Base-by-base conservation (phyloP, 352 stramenopile genomes). In the Phytophthora cajani region DNA sequence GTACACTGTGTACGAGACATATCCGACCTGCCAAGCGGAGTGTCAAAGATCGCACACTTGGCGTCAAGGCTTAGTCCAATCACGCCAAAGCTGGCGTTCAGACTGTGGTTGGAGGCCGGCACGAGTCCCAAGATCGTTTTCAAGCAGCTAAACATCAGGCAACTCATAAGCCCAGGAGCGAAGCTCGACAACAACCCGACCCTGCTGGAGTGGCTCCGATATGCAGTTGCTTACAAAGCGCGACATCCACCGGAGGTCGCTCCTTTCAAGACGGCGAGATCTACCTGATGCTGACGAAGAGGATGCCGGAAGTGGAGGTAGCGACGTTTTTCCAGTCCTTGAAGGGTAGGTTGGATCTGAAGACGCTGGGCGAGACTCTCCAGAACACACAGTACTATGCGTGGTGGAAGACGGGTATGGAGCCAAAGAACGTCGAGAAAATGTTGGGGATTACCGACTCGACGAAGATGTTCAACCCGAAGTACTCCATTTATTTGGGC, bases 131-230 rank as follows among this genome's bases (percentile, higher is more conserved):
- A 67, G 12, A n/a, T 32, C 2, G 36, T 54, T 52, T 67, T 67
- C 50, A 54, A 46, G 38, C 16, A 36, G 25, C n/a, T 67, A 14
- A 44, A 44, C 9, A 7, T n/a, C 11, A 44, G n/a, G 38, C 36
- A 61, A 1, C 38, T 67, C 11, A 59, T 42, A 23, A 52, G 4
- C 17, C 11, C 38, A 10, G 38, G 33, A 14, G 53, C 7, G 10
- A 54, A 61, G 8, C 38, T 68, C 14, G 51, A 55, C 1, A 40
- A 62, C 11, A 68, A 52, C 16, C 16, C n/a, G n/a, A 19, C 19
- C 16, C n/a, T 68, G 38, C 10, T 62, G 1, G 38, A 62, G n/a
- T 68, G 61, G 61, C 38, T 68, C 11, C 44, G 19, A 33, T 67
- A 67, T n/a, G 25, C 50, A 11, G n/a, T 36, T 3, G n/a, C 36